These are phyloP conservation scores for Phaeomoniella chlamydospora DNA, from an alignment of 2,329 filamentous ascomycete species.

Conservation along the genomic window DNA sequence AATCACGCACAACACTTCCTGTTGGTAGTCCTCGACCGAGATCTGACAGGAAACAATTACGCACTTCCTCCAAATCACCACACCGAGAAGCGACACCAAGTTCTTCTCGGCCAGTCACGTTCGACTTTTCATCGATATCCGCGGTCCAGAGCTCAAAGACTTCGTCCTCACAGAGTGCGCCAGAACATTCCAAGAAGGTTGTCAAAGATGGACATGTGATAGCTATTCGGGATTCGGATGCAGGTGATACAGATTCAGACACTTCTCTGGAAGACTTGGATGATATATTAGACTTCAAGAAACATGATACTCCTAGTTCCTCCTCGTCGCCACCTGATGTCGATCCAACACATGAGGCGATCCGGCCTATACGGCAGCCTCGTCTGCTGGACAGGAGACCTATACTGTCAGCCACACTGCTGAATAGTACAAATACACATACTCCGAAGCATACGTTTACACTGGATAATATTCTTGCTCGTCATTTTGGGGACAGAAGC, in stretches of 20 bases:
- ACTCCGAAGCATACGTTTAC: constrained; percentile 46
- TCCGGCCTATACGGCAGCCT: constrained; percentile 3
- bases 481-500: constrained; percentile 44
- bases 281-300: constrained; percentile 25
- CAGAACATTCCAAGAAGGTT: constrained; percentile 30
- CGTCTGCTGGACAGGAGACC: constrained; percentile 9
- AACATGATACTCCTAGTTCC: constrained; percentile 5
- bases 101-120: neutral
- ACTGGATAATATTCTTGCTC: constrained; percentile 45
- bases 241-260: constrained; percentile 49
- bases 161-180: neutral
- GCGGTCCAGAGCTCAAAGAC: neutral
- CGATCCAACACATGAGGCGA: constrained; percentile 5
- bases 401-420: constrained; percentile 7
- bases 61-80: neutral
- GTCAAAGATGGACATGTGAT: constrained; percentile 39
- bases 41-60: neutral
- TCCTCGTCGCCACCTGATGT: constrained; percentile 7
- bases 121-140: neutral
- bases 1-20: neutral
- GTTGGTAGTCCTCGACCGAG: neutral
- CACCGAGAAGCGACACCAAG: neutral
- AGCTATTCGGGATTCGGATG: constrained; percentile 52
- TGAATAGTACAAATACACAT: constrained; percentile 3
- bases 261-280: constrained; percentile 40